Evolutionary conservation across 1,284 basidiomycete species (phyloP).

Genomic region (Ganoderma leucocontextum): DNA sequence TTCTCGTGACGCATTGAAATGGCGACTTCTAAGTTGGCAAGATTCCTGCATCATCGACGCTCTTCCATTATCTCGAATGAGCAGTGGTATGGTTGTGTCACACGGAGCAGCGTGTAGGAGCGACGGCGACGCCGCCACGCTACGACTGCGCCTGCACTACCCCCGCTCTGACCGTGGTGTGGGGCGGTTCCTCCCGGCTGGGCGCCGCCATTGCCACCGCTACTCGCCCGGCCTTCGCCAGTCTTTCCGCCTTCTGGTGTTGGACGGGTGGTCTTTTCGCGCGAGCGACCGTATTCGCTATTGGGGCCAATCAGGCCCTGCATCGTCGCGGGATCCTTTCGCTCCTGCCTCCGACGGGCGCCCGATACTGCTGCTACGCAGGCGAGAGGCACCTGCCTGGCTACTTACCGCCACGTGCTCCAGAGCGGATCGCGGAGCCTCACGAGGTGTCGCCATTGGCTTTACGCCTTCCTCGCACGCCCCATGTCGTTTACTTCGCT

Average conservation of each 20-base stretch:
- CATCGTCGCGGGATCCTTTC: slow-evolving; percentile 13
- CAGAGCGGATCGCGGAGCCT: slow-evolving; percentile 26
- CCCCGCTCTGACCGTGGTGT: slow-evolving; percentile 30
- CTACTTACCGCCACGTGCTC: slow-evolving; percentile 16
- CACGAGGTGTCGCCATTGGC: slow-evolving; percentile 37
- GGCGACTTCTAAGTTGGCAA: slow-evolving; percentile 89
- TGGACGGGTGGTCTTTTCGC: slow-evolving; percentile 31
- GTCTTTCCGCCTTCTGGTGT: slow-evolving; percentile 23
- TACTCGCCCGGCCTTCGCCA: slow-evolving; percentile 4
- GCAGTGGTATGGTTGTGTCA: slow-evolving; percentile 27
- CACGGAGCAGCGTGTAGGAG: slow-evolving; percentile 38
- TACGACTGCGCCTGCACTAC: slow-evolving; percentile 25
- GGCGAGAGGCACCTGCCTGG: slow-evolving; percentile 24
- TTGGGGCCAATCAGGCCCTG: slow-evolving; percentile 23
- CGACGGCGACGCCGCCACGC: slow-evolving; percentile 33
- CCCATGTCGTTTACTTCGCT: slow-evolving; percentile 42
- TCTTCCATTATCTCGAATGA: slow-evolving; percentile 11
- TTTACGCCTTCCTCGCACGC: slow-evolving; percentile 41
- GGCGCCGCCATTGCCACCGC: slow-evolving; percentile 22
- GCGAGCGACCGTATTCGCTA: slow-evolving; percentile 36
- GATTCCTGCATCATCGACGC: slow-evolving; percentile 27
- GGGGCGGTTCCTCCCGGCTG: slow-evolving; percentile 23
- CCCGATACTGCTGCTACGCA: slow-evolving; percentile 16
- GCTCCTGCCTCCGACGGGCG: background rate
- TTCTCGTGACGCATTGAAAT: slow-evolving; percentile 78